Evolutionary conservation across 164 flowering plant species (phyloP), one percentile per base, ranked within the genome.

Genomic region (Stephania yunnanensis): DNA sequence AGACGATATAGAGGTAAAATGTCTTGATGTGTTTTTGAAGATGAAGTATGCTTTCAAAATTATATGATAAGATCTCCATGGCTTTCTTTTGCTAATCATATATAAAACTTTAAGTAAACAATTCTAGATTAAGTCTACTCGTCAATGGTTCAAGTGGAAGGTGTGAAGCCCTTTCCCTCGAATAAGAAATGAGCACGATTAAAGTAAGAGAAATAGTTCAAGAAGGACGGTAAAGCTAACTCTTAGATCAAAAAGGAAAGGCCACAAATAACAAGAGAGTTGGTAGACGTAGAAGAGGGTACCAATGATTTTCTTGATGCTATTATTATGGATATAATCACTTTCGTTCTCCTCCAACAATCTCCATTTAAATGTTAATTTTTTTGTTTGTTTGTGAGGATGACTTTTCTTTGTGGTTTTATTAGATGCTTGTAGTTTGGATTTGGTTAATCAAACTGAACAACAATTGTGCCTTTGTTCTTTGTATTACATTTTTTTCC

Each of bases 1-100:
- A 45, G 58, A n/a, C 61, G 73, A 69, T 70, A 45, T 70, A 5
- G 44, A 67, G 69, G 45, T 45, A 45, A 72, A 29, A 42, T 7
- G 19, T 50, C 74, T 55, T 55, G 17, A 58, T 72, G 17, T n/a
- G 42, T 58, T 36, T 55, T 55, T 13, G 19, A 65, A 19, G n/a
- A 61, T 61, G 66, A 61, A n/a, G 66, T 61, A 61, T 19, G 66
- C 7, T 5, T 6, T 7, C n/a, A 8, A 61, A 7, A 19, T 61
- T n/a, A n/a, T 61, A 19, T 36, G 42, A 36, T 36, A 36, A 36
- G 42, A 36, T 36, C 42, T 36, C 42, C 42, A 36, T 36, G 42
- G 42, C 2, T 36, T 36, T 36, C 42, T 36, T 36, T 36, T 36
- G 42, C 42, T 36, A 36, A 36, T 36, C 42, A 36, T 1, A 4